phyloP scores from a whole-genome alignment of 768 basidiomycete genomes.

The Grammothele lineata region DNA sequence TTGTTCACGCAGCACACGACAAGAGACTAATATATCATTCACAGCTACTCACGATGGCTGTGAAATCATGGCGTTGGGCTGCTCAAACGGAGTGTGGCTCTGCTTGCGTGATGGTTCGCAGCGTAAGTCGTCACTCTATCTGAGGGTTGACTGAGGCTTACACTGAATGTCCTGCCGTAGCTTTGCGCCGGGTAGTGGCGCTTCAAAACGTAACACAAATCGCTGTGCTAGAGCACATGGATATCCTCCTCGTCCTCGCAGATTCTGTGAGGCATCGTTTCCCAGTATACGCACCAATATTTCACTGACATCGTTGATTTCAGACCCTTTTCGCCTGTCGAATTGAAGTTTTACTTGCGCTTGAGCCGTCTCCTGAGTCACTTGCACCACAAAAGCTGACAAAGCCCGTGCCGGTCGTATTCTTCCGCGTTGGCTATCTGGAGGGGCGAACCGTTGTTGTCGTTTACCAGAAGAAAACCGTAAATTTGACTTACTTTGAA shows the following conservation, averaged over 20 bases:
- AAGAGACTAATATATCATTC: too few species aligned
- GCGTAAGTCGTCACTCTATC: constrained; percentile 40
- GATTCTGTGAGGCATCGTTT: constrained; percentile 57
- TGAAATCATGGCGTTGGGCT: constrained; percentile 87
- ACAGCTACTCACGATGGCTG: constrained; percentile 81
- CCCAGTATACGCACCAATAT: neutral
- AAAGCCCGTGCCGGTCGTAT: constrained; percentile 88
- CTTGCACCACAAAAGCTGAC: constrained; percentile 89
- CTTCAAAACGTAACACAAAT: constrained; percentile 92
- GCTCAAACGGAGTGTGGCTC: constrained; percentile 94
- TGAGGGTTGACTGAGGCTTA: neutral
- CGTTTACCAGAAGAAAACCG: constrained; percentile 94
- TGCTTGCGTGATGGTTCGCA: constrained; percentile 85
- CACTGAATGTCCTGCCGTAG: constrained; percentile 35
- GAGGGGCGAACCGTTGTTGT: constrained; percentile 86
- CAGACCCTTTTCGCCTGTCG: constrained; percentile 92
- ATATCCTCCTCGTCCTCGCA: constrained; percentile 91
- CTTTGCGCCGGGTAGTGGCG: constrained; percentile 90
- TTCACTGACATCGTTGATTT: neutral
- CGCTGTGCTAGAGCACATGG: constrained; percentile 94
- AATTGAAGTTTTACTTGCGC: constrained; percentile 93
- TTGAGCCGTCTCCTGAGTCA: constrained; percentile 63
- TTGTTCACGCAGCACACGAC: constrained; percentile 6
- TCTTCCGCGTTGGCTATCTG: constrained; percentile 90
- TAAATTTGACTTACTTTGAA: constrained; percentile 18